Evolutionary conservation across 306 rosid species (phyloP), one percentile per base, ranked within the genome.

Genomic region (Arachis hypogaea): DNA sequence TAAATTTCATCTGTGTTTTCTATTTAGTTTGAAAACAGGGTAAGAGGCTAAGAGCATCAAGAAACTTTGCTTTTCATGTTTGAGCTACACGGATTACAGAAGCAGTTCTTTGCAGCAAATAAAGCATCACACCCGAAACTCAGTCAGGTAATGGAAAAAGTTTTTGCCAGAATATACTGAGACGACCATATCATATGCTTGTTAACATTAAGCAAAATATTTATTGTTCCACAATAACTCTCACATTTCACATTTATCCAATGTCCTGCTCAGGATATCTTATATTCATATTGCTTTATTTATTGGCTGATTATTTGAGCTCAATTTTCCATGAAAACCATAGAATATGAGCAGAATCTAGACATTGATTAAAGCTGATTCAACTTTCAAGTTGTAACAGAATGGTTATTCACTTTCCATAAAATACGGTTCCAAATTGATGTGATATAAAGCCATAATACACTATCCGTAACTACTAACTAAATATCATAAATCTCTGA

Each of bases 241-340:
- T 62, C 18, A 49, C 38, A 38, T 16, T 29, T 55, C 73, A 28
- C 44, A 69, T 41, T 56, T 51, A 61, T 81, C 56, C 66, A 30
- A 29, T 58, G 64, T 59, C 63, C 54, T 66, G 59, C 51, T 46
- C 38, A 18, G 66, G 50, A 67, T 16, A 33, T 33, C 38, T 33
- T 33, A 33, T 33, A 33, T 59, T 58, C 54, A 33, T 59, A 40
- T 11, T 28, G 63, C 50, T 60, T 66, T 49, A 49, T 49, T 49
- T 22, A 22, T 22, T 7, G 56, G 60, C 12, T 40, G 71, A 55
- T 66, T 45, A 14, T 64, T 59, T 45, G 68, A 54, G 43, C 33
- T 36, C 36, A 40, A 63, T 46, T 41, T 47, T 73, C 54, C 44
- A 45, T 54, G 38, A 69, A 71, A 76, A 60, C 59, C 16, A 63